phyloP scores from a whole-genome alignment of 2,329 filamentous ascomycete species.

The Thielaviopsis ethacetica region DNA sequence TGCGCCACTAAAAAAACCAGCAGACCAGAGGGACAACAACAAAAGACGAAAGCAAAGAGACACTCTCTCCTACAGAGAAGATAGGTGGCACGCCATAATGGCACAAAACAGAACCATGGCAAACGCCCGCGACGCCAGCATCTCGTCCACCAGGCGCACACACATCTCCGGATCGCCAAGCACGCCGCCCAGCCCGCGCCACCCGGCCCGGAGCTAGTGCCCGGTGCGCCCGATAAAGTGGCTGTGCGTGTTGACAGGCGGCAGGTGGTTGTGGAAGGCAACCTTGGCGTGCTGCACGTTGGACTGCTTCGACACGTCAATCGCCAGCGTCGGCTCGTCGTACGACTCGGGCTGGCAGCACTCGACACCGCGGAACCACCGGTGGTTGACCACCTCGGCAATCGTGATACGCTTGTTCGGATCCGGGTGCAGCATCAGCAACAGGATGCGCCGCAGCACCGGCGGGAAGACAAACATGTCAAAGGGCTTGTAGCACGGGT shows the following conservation, averaged over 20 bases:
- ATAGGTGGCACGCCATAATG: background rate
- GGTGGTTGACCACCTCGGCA: slow-evolving; percentile 47
- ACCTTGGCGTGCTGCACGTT: slow-evolving; percentile 30
- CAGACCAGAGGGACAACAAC: background rate
- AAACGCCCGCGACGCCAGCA: background rate
- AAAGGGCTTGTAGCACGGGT: slow-evolving; percentile 48
- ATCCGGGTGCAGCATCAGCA: slow-evolving; percentile 72
- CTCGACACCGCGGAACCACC: slow-evolving; percentile 59
- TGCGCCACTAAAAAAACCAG: no score
- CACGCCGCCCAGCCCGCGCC: background rate
- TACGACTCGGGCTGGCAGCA: slow-evolving; percentile 63
- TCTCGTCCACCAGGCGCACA: background rate
- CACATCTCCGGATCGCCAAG: background rate
- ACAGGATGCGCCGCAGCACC: slow-evolving; percentile 51
- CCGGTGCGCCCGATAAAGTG: slow-evolving; percentile 19
- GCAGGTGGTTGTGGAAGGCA: slow-evolving; percentile 42
- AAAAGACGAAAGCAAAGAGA: background rate
- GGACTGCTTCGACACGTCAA: slow-evolving; percentile 42
- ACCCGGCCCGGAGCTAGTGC: background rate
- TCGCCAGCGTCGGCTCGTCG: slow-evolving; percentile 38
- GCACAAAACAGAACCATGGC: background rate
- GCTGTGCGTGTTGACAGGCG: slow-evolving; percentile 30
- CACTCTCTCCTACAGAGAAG: background rate
- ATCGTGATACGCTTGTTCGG: slow-evolving; percentile 56
- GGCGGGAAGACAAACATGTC: slow-evolving; percentile 51